These are phyloP conservation scores for Rhodotorula sp. DNA, from an alignment of 1,284 basidiomycete genomes.

Conservation along the genomic window DNA sequence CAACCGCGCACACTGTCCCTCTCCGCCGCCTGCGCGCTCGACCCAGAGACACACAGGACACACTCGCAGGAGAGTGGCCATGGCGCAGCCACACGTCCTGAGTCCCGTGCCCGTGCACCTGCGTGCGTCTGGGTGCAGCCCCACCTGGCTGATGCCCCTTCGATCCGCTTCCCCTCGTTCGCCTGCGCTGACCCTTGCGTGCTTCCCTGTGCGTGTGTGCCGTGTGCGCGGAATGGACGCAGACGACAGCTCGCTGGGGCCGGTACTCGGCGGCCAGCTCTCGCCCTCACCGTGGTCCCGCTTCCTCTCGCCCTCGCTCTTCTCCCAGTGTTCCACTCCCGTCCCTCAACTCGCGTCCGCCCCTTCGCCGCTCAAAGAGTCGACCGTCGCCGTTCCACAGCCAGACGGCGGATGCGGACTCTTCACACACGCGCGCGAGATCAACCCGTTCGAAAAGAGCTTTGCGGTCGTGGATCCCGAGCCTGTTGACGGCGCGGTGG, in stretches of 20 bases:
- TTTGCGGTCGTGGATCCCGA: slow-evolving; percentile 4
- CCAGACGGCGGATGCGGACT: slow-evolving; percentile 7
- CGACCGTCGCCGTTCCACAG: neutral
- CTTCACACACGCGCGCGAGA: slow-evolving; percentile 27
- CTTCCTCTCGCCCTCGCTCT: slow-evolving; percentile 27
- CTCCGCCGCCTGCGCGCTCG: too few relatives aligned
- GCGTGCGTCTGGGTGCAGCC: neutral
- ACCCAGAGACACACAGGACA: neutral
- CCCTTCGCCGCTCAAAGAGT: slow-evolving; percentile 8
- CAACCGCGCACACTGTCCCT: neutral
- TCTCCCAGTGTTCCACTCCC: slow-evolving; percentile 9
- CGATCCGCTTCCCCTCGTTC: neutral
- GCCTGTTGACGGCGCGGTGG: neutral
- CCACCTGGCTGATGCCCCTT: neutral
- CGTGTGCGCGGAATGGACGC: neutral
- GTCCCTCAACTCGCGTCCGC: neutral
- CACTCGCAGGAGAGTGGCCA: neutral
- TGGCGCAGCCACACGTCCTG: neutral
- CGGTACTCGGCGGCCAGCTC: neutral
- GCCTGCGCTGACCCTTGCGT: neutral
- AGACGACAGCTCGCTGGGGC: slow-evolving; percentile 11
- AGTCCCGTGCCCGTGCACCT: neutral
- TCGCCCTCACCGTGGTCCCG: slow-evolving; percentile 14
- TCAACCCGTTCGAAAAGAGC: slow-evolving; percentile 34
- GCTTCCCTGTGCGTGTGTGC: neutral